Base-by-base conservation (phyloP, 345 rosid genomes). In the Pistacia integerrima region DNA sequence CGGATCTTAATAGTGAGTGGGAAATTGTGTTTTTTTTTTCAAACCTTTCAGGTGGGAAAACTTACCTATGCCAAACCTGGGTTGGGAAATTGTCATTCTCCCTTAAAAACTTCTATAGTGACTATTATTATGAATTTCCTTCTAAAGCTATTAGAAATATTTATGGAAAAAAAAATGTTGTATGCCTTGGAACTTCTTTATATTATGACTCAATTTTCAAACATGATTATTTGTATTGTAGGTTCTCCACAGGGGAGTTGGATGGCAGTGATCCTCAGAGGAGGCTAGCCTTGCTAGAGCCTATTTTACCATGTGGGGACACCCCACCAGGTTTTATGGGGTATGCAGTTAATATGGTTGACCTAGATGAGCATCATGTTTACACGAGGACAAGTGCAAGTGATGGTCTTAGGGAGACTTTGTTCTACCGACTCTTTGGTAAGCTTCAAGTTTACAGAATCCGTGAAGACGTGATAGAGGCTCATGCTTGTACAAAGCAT, bases 331-430 rank as follows among this genome's bases (percentile, higher is more conserved):
- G 94, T 49, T 93, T 91, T 76, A 1, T 79, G 58, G 97, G 92
- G 22, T 88, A 89, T 74, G 98, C 91, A 0, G 97, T 89, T 28
- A 93, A 91, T 71, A 82, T 91, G 91, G 67, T 93, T 49, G 30
- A 83, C 28, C 3, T 90, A 64, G 87, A 69, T 36, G 7, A n/a
- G 2, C 75, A 52, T 48, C 74, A 86, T 68, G 20, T 82, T 8
- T 7, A 1, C 8, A 76, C 74, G 11, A 78, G 58, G 68, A 83
- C 89, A 20, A 0, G 16, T 0, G 17, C 74, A 0, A 90, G 91
- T 48, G 14, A 76, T 35, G 87, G 93, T 49, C 87, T 91, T 22
- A 84, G 93, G 67, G 92, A 91, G 75, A 90, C 94, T 0, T 69
- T 93, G 16, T 83, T 90, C 54, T 87, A 87, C 64, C 36, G 77